Evolutionary conservation across 768 basidiomycete genomes (phyloP).

Genomic region (Termitomyces sp.): DNA sequence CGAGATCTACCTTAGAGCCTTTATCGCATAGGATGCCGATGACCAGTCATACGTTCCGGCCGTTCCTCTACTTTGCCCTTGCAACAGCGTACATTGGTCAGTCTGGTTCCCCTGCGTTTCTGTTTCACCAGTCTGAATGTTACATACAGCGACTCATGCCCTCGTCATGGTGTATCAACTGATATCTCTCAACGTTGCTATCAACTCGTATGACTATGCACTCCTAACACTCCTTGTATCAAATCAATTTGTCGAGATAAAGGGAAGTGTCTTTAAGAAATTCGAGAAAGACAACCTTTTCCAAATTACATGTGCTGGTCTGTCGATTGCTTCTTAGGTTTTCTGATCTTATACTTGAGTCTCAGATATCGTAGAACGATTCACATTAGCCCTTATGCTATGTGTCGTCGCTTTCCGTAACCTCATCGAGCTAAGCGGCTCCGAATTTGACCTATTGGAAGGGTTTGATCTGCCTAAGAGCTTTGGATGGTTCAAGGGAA

Average conservation of each 20-base stretch:
- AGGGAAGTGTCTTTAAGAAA: slow-evolving; percentile 98
- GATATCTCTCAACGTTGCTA: slow-evolving; percentile 91
- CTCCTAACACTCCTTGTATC: slow-evolving; percentile 90
- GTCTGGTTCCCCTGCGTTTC: background rate
- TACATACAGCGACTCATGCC: slow-evolving; percentile 66
- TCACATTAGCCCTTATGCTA: slow-evolving; percentile 88
- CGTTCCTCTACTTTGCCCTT: slow-evolving; percentile 78
- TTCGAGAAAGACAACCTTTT: slow-evolving; percentile 99
- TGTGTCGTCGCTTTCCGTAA: slow-evolving; percentile 89
- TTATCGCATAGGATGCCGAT: slow-evolving; percentile 58
- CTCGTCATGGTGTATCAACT: slow-evolving; percentile 97
- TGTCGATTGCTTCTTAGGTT: slow-evolving; percentile 11
- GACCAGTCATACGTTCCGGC: slow-evolving; percentile 63
- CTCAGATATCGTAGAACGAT: slow-evolving; percentile 96
- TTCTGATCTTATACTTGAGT: background rate
- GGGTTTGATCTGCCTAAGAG: slow-evolving; percentile 74
- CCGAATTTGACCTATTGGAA: slow-evolving; percentile 75
- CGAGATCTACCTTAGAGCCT: slow-evolving; percentile 79
- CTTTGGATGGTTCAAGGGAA: slow-evolving; percentile 80
- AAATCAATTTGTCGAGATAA: slow-evolving; percentile 99
- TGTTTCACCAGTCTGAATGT: background rate
- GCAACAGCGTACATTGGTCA: slow-evolving; percentile 74
- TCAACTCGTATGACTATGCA: slow-evolving; percentile 97
- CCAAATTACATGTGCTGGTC: slow-evolving; percentile 96
- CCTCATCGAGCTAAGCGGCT: slow-evolving; percentile 88